A percentile compares a stretch with the other conserved stretches of the same genome.
Evolutionary conservation across 441 rosid species (phyloP).

Genomic region (Pelargonium fulgidum): DNA sequence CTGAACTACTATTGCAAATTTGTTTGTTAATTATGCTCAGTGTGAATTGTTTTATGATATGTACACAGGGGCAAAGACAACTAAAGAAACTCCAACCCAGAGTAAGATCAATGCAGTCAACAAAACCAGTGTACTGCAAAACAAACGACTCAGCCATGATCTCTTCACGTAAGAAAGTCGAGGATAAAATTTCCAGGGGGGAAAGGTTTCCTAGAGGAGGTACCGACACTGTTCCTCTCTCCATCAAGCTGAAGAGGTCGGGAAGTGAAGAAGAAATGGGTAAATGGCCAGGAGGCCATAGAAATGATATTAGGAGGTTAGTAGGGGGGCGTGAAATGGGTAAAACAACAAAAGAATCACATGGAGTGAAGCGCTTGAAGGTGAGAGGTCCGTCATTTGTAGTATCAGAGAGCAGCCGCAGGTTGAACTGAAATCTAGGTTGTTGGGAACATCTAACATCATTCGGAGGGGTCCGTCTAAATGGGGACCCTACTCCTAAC

Average conservation of each 20-base stretch:
- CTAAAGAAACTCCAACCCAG: constrained; percentile 54
- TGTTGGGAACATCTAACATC: constrained; percentile 7
- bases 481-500: constrained; percentile 38
- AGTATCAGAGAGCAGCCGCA: constrained; percentile 32
- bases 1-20: background rate
- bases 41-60: background rate
- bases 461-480: background rate
- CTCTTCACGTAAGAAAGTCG: constrained; percentile 28
- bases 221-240: constrained; percentile 31
- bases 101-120: constrained; percentile 42
- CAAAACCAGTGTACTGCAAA: constrained; percentile 30
- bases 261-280: constrained; percentile 31
- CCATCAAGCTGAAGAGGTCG: constrained; percentile 43
- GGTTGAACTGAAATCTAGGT: constrained; percentile 37
- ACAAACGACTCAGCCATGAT: constrained; percentile 31
- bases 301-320: constrained; percentile 22
- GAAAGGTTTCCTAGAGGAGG: constrained; percentile 34
- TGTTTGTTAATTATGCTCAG: background rate
- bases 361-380: constrained; percentile 74
- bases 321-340: constrained; percentile 21
- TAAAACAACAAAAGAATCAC: constrained; percentile 33
- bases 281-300: constrained; percentile 32
- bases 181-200: constrained; percentile 29
- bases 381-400: constrained; percentile 55
- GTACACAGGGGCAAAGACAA: constrained; percentile 64